phyloP scores from a whole-genome alignment of 148 eudicot species.

The Vaccinium corymbosum region DNA sequence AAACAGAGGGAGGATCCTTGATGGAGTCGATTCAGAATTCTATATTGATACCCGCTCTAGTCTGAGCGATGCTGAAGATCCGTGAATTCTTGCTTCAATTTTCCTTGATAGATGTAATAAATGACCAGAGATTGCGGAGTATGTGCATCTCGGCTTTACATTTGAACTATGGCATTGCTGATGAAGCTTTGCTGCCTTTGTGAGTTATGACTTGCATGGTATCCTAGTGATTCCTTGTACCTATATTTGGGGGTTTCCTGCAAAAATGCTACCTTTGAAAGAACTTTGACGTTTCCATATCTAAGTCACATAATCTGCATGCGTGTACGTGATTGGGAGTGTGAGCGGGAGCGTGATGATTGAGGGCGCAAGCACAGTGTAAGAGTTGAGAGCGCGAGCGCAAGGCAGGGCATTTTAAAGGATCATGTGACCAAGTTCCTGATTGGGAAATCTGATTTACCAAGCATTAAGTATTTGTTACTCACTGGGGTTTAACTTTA shows the following conservation, averaged over 20 bases:
- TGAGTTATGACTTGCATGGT: background rate
- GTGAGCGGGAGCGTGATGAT: too few species aligned
- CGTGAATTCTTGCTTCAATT: conserved; percentile 15
- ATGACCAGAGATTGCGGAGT: background rate
- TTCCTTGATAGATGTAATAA: conserved; percentile 8
- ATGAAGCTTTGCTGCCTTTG: background rate
- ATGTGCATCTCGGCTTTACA: background rate
- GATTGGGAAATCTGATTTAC: background rate
- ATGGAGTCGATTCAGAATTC: conserved; percentile 62
- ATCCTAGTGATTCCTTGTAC: background rate
- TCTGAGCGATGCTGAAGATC: conserved; percentile 69
- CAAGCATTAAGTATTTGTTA: background rate
- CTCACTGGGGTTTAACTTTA: background rate
- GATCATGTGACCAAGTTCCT: background rate
- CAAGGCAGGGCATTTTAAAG: too few species aligned
- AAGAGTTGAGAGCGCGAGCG: too few species aligned
- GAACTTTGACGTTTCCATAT: too few species aligned
- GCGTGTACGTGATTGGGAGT: too few species aligned
- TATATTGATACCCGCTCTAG: conserved; percentile 52
- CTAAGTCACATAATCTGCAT: too few species aligned
- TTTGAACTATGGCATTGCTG: background rate
- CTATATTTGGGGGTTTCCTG: background rate
- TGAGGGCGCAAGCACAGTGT: too few species aligned
- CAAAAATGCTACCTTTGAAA: background rate
- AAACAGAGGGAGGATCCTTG: conserved; percentile 70